Base-by-base conservation (phyloP, 495 filamentous ascomycete species). In the Podospora comata region DNA sequence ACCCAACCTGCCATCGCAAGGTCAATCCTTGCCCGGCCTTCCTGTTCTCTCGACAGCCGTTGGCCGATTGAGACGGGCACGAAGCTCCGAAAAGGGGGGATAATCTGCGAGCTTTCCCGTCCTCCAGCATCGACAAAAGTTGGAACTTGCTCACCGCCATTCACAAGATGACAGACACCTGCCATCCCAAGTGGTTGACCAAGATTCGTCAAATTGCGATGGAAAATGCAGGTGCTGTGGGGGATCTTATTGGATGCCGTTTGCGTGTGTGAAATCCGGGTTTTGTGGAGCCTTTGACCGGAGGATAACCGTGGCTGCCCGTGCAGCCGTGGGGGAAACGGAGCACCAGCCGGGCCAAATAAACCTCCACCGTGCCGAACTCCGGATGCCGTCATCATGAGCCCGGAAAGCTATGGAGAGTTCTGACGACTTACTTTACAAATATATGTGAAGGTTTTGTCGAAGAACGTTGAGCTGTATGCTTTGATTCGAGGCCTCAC, bases 1-100 rank as follows among this genome's bases (percentile, higher is more conserved):
- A 59, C 56, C 54, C 62, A 60, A 65, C 62, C 34, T 61, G 9
- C n/a, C 26, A 23, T 63, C 62, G 5, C 56, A n/a, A 61, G 59
- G 19, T 30, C 59, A 9, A 23, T 61, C 59, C 59, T 61, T 61
- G 59, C 23, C 26, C 26, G 16, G 26, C 20, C 26, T 28, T 11
- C 26, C 5, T 32, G 23, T 19, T n/a, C 60, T 28, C 18, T 32
- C 18, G 60, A 18, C 26, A 0, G 23, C 60, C 27, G 55, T 58
- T 58, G 55, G 27, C 60, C 60, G 18, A 27, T 30, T n/a, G 20
- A 27, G 23, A 27, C 60, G 23, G 26, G 30, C 60, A 62, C 16
- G 16, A 28, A 18, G 27, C 23, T 34, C 18, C 60, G 27, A 62
- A 62, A 27, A 62, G 30, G 30, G 26, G 18, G 27, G 9, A 30